Conservation (phyloP, 352 stramenopile species). For the Globisporangium spiculum region DNA sequence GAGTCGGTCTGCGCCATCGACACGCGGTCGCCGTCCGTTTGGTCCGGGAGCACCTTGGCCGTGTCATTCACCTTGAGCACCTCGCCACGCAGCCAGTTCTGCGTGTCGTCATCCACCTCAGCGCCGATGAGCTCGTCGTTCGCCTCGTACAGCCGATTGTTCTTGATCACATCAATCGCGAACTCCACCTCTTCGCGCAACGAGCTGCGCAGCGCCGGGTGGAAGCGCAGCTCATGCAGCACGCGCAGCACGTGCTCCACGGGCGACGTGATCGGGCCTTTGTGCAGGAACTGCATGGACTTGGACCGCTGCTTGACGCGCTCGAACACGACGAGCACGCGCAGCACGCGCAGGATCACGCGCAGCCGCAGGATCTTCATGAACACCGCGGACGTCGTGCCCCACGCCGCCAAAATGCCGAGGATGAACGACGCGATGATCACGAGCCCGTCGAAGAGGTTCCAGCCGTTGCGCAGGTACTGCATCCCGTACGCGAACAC, state of each 20-base stretch:
- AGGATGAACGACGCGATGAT: slow-evolving; percentile 80
- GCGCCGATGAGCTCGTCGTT: slow-evolving; percentile 67
- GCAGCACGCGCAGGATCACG: slow-evolving; percentile 73
- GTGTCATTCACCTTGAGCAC: slow-evolving; percentile 71
- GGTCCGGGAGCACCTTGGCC: slow-evolving; percentile 55
- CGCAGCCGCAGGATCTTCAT: slow-evolving; percentile 72
- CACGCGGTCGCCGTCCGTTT: slow-evolving; percentile 27
- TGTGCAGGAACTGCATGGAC: slow-evolving; percentile 74
- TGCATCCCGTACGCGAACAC: slow-evolving; percentile 74
- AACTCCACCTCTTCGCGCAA: slow-evolving; percentile 71
- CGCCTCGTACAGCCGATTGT: slow-evolving; percentile 81
- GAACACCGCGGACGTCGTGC: slow-evolving; percentile 50
- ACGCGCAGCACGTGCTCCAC: slow-evolving; percentile 76
- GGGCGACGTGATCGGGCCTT: slow-evolving; percentile 67
- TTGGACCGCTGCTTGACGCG: slow-evolving; percentile 76
- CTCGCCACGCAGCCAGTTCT: slow-evolving; percentile 82
- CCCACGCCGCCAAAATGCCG: slow-evolving; percentile 58
- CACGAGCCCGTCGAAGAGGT: slow-evolving; percentile 77
- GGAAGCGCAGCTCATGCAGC: slow-evolving; percentile 75
- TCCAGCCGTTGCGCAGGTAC: slow-evolving; percentile 67
- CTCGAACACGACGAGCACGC: slow-evolving; percentile 87
- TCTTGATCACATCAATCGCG: slow-evolving; percentile 84
- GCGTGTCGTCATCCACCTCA: slow-evolving; percentile 76
- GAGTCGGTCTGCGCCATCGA: neutral
- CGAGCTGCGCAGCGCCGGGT: slow-evolving; percentile 55